Base-by-base conservation (phyloP, 106 monocot genomes). In the Agapanthus africanus region DNA sequence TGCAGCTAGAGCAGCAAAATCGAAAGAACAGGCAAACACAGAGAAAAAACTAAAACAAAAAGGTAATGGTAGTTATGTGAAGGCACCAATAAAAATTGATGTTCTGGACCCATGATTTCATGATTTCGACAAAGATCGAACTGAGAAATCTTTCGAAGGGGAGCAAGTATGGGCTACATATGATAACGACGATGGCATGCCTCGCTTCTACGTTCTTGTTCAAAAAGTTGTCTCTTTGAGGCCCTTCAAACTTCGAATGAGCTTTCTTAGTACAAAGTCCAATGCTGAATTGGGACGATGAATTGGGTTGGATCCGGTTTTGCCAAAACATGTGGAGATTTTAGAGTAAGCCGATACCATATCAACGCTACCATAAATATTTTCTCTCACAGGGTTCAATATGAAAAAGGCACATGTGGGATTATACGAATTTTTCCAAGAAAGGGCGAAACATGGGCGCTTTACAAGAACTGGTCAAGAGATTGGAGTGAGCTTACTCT, bases 371-470 rank as follows among this genome's bases (percentile, higher is more conserved):
- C 82, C 16, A 61, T 85, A 4, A 91, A 91, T 76, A 88, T 88
- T 4, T 91, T 91, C 51, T 91, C 91, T 46, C 91, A 91, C 75
- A 79, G 70, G 68, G 82, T 91, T 36, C 70, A 22, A 34, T 85
- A 72, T 69, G 85, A 80, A 67, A 91, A 88, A 65, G 78, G 87
- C 15, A 31, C 70, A 10, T 82, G 85, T 4, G 91, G 87, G 35
- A 79, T 84, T 41, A 71, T 91, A 36, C 79, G 41, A 78, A 85
- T 91, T 65, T 6, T 85, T 35, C 91, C 91, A 8, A 62, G 66
- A 47, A 82, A 79, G 82, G 91, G 91, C 66, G 91, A 91, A 44
- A 74, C 70, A 19, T 91, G 91, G 91, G 87, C 91, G 15, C 69
- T 91, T 27, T 91, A 91, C 42, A 79, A 66, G 70, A 91, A 91